Evolutionary conservation across 139 green algal genomes (phyloP).

Genomic region (Microglena sp.): DNA sequence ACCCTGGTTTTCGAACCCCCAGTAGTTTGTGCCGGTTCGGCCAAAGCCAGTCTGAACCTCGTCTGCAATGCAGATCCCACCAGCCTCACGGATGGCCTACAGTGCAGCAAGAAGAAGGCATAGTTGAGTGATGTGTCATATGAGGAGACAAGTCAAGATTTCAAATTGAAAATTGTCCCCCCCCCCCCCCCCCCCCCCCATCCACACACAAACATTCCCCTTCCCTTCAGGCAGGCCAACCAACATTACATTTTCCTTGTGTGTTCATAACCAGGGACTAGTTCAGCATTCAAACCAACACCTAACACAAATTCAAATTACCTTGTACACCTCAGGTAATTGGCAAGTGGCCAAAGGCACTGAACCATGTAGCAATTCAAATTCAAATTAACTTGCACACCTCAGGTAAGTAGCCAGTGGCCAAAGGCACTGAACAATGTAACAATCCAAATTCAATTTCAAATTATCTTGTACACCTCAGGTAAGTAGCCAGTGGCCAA

Average conservation of each 20-base stretch:
- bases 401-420: slow-evolving; percentile 74
- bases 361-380: too few species aligned
- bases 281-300: too few species aligned
- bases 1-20: slow-evolving; percentile 86
- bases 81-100: slow-evolving; percentile 63
- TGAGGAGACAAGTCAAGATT: not conserved
- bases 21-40: slow-evolving; percentile 83
- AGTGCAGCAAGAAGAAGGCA: not conserved
- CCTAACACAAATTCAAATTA: too few species aligned
- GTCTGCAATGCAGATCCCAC: slow-evolving; percentile 92
- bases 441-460: too few species aligned
- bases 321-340: slow-evolving; percentile 79
- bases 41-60: slow-evolving; percentile 99
- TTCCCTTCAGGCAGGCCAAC: too few species aligned
- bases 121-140: not conserved
- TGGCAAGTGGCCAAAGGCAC: slow-evolving; percentile 76
- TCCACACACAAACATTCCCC: too few species aligned
- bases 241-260: too few species aligned
- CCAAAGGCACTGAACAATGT: too few species aligned
- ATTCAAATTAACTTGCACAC: too few species aligned
- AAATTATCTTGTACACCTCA: slow-evolving; percentile 77
- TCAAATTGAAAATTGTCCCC: too few species aligned
- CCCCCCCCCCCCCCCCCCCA: too few species aligned
- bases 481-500: slow-evolving; percentile 82
- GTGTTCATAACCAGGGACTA: too few species aligned